Conservation (phyloP, 2,329 filamentous ascomycete species). For the Aciculosporium take region DNA sequence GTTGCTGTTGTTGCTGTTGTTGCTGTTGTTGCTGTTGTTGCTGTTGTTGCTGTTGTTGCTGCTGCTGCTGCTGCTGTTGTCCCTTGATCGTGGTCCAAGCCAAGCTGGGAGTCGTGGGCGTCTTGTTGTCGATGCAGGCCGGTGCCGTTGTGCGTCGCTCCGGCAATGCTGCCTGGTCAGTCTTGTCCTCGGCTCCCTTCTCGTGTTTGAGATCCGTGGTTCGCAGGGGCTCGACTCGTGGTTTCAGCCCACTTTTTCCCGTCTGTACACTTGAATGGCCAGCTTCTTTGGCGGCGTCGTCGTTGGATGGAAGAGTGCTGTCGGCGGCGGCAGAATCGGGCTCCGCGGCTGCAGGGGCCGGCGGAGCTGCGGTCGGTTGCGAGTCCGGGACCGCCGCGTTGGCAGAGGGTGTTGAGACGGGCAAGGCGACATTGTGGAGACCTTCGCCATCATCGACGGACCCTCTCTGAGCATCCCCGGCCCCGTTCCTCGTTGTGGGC, state of each 20-base stretch:
- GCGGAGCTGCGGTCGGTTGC: slow-evolving; percentile 2
- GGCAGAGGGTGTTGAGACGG: slow-evolving; percentile 10
- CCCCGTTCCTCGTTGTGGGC: background rate
- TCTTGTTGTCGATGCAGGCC: slow-evolving; percentile 62
- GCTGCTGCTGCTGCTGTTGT: too few species aligned
- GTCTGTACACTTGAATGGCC: slow-evolving; percentile 15
- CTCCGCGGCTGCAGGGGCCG: background rate
- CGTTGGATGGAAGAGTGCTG: slow-evolving; percentile 1
- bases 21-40: too few species aligned
- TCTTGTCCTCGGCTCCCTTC: slow-evolving; percentile 71
- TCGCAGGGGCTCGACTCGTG: slow-evolving; percentile 38
- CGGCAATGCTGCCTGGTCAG: slow-evolving; percentile 67
- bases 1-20: too few species aligned
- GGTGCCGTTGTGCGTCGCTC: slow-evolving; percentile 75
- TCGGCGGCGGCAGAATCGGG: background rate
- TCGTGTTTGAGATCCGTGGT: slow-evolving; percentile 23
- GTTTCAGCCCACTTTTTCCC: slow-evolving; percentile 20
- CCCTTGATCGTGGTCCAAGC: slow-evolving; percentile 16
- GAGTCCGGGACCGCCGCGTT: slow-evolving; percentile 10
- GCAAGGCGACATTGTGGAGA: slow-evolving; percentile 5
- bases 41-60: too few species aligned
- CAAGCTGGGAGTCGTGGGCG: slow-evolving; percentile 59
- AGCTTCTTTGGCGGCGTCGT: slow-evolving; percentile 9
- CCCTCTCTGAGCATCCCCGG: background rate
- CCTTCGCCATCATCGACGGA: slow-evolving; percentile 6